These are phyloP conservation scores for sorghum (Sorghum bicolor) DNA, from an alignment of 176 grass and related monocot species.

Conservation along the genomic window Sorghum_bicolor_NCBIv3 NC_012870.2:57271501-57272000, in stretches of 20 bases:
- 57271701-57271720: background rate
- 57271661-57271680: background rate
- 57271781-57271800: background rate
- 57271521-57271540: background rate
- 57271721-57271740: background rate
- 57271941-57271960: slow-evolving; percentile 95
- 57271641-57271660: slow-evolving; percentile 15
- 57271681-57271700: background rate
- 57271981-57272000: slow-evolving; percentile 88
- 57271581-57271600: background rate
- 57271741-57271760: background rate
- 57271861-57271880: slow-evolving; percentile 36
- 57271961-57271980: slow-evolving; percentile 86
- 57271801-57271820: slow-evolving; percentile 7
- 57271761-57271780: background rate
- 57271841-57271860: background rate
- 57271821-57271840: slow-evolving; percentile 29
- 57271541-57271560: background rate
- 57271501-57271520: background rate
- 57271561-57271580: background rate
- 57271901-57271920: slow-evolving; percentile 95
- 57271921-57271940: slow-evolving; percentile 81
- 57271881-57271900: slow-evolving; percentile 98
- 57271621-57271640: background rate
- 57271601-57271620: background rate